Evolutionary conservation across 805 yeast genomes (phyloP), one percentile per base, ranked within the genome.

Genomic region (Wickerhamiella brachini): DNA sequence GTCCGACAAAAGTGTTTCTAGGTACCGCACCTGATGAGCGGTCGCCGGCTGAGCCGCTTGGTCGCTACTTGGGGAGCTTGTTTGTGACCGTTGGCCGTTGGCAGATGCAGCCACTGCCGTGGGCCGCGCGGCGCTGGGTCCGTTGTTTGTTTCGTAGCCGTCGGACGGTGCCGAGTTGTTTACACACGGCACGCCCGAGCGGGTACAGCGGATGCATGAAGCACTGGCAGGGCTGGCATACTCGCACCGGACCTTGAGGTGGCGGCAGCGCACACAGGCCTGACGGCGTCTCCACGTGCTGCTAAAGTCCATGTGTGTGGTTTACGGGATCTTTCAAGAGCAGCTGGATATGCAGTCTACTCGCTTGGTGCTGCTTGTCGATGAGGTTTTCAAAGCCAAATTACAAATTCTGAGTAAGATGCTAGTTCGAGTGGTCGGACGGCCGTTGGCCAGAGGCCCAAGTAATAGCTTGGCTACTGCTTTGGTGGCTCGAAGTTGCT

Each of bases 201-300:
- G 47, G 34, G 49, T 53, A 44, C 65, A 61, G 20, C 64, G 55
- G 7, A 58, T 49, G 48, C 65, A 61, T 2, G 55, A 44, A 13
- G 53, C 52, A 20, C 52, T 54, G 1, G 56, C 54, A 10, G 62
- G 63, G 44, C 56, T 55, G 23, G 57, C 57, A 51, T 58, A 61
- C 46, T 61, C 62, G 50, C 65, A 61, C n/a, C 65, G 56, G 22
- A 57, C 61, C 42, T 61, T 61, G 18, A 59, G 58, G 17, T 58
- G 55, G 6, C 64, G 53, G 54, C 65, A 61, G 8, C 63, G 56
- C 45, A 56, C 55, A 47, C 65, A 61, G 1, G 65, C 65, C 37
- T 53, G 55, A 17, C 62, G 53, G 38, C 56, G 57, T 13, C 65
- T 57, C 65, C 65, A 61, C 22, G 53, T 53, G 9, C 18, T 21